phyloP scores from a whole-genome alignment of 2,329 filamentous ascomycete species.

The Diaporthe sp. region DNA sequence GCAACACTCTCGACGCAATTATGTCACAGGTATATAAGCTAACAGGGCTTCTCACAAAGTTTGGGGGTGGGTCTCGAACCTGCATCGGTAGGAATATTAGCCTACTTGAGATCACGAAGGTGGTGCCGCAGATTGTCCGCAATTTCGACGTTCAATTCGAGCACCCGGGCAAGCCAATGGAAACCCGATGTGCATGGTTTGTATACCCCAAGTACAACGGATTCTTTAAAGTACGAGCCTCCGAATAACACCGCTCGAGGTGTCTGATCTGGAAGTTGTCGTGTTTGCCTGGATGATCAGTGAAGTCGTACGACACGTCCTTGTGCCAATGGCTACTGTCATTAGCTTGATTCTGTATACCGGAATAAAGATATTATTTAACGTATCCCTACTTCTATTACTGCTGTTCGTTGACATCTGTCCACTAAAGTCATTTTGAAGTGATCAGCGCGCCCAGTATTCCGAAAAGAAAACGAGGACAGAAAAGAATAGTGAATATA shows the following conservation, averaged over 20 bases:
- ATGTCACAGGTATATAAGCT: background rate
- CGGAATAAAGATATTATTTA: no score
- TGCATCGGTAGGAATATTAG: slow-evolving; percentile 50
- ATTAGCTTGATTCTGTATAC: background rate
- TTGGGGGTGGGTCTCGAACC: slow-evolving; percentile 60
- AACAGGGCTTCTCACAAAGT: slow-evolving; percentile 44
- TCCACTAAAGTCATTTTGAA: background rate
- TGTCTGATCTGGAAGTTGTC: no score
- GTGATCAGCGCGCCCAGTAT: no score
- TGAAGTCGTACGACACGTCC: background rate
- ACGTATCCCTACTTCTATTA: background rate
- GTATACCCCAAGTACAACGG: background rate
- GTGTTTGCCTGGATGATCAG: background rate
- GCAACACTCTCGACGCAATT: background rate
- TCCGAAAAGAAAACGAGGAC: no score
- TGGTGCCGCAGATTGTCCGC: background rate
- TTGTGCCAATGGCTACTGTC: no score
- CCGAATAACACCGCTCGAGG: background rate
- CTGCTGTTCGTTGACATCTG: no score
- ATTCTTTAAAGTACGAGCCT: background rate
- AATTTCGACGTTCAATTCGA: background rate
- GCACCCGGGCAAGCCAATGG: background rate
- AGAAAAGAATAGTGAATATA: background rate
- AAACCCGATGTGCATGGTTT: background rate
- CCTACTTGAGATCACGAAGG: slow-evolving; percentile 15